Conservation (phyloP, 2,329 filamentous ascomycete genomes). For the Diaporthe destruens region DNA sequence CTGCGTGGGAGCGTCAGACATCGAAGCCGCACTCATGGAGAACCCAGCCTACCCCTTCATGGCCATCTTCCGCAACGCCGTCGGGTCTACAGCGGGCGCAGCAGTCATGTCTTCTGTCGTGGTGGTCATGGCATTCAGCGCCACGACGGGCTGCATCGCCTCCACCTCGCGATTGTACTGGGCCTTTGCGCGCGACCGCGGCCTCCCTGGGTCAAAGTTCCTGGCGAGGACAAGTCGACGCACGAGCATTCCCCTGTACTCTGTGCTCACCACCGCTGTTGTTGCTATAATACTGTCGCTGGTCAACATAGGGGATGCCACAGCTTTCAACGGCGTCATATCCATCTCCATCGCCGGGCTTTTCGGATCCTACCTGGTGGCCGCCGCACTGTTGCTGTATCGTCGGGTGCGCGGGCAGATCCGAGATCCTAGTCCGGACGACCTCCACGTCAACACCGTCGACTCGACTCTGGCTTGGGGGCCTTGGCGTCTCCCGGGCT, state of each 20-base stretch:
- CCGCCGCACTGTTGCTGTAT: slow-evolving; percentile 55
- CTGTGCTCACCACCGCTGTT: slow-evolving; percentile 43
- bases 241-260: slow-evolving; percentile 43
- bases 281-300: slow-evolving; percentile 46
- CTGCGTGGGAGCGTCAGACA: slow-evolving; percentile 62
- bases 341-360: slow-evolving; percentile 58
- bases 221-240: slow-evolving; percentile 23
- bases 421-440: neutral
- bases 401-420: slow-evolving; percentile 48
- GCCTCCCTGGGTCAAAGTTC: slow-evolving; percentile 41
- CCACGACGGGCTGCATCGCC: slow-evolving; percentile 45
- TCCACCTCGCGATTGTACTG: slow-evolving; percentile 47
- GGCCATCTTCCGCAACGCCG: slow-evolving; percentile 45
- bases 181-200: slow-evolving; percentile 47
- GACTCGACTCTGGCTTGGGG: slow-evolving; percentile 58
- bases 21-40: slow-evolving; percentile 50
- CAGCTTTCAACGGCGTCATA: slow-evolving; percentile 60
- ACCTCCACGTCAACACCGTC: slow-evolving; percentile 19
- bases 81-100: slow-evolving; percentile 43
- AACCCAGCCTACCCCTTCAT: slow-evolving; percentile 48
- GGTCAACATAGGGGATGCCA: slow-evolving; percentile 46
- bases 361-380: slow-evolving; percentile 58
- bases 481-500: slow-evolving; percentile 65
- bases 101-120: slow-evolving; percentile 44
- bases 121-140: slow-evolving; percentile 42